Conservation (phyloP, 139 green algal species). For the Tetraselmis chui region DNA sequence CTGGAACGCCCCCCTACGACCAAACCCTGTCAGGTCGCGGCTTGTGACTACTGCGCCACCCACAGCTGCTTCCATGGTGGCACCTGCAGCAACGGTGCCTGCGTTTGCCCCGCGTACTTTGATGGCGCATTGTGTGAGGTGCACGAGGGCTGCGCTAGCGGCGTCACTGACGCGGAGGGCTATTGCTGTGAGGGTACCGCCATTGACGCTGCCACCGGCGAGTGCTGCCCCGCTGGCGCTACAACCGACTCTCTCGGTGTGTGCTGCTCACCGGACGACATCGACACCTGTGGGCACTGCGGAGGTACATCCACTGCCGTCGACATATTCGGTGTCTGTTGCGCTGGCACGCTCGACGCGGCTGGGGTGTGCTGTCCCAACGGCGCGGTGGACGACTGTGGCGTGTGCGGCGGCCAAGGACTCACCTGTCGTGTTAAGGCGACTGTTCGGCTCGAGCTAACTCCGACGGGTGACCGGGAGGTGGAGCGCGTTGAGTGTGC, state of each 20-base stretch:
- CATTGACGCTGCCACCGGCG: neutral
- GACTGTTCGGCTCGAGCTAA: neutral
- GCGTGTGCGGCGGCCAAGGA: neutral
- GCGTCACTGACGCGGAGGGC: neutral
- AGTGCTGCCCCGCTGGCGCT: neutral
- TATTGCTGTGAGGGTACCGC: neutral
- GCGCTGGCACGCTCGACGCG: neutral
- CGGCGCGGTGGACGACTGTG: neutral
- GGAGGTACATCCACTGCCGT: neutral
- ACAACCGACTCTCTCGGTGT: neutral
- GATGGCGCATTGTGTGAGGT: neutral
- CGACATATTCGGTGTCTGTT: neutral
- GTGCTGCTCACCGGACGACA: neutral
- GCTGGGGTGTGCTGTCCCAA: neutral
- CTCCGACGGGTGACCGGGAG: neutral
- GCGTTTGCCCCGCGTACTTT: neutral
- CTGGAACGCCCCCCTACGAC: neutral
- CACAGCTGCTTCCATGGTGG: neutral
- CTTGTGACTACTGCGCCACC: neutral
- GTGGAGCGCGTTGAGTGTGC: neutral
- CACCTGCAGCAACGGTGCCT: neutral
- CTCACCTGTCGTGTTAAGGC: neutral
- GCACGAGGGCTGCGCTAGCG: neutral
- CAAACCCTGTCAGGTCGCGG: neutral
- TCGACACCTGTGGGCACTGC: neutral